Conservation (phyloP, 2,329 filamentous ascomycete species). For the Apiospora arundinis region DNA sequence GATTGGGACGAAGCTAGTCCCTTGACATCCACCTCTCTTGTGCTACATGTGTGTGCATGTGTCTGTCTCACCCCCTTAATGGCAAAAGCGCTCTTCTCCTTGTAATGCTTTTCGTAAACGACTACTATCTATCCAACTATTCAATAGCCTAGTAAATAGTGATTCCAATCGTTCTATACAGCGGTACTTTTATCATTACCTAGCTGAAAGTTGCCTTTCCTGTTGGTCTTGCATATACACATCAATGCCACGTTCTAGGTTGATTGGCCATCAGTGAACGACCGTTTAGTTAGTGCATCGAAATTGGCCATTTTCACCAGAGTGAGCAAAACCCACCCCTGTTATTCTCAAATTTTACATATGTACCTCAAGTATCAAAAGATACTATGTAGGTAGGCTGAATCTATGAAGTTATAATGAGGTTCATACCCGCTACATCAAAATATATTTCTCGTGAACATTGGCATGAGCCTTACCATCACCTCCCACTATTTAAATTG, state of each 20-base stretch:
- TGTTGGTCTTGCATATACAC: not conserved
- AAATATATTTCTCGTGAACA: not conserved
- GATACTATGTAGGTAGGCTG: not conserved
- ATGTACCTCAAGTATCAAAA: no score
- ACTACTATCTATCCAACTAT: no score
- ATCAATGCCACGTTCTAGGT: not conserved
- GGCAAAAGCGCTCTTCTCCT: no score
- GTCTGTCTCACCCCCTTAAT: no score
- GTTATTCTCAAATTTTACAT: not conserved
- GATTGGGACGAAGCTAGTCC: not conserved
- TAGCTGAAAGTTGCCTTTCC: not conserved
- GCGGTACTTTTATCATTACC: no score
- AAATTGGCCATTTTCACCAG: not conserved
- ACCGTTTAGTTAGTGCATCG: not conserved
- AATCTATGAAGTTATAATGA: not conserved
- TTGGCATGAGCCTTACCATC: not conserved
- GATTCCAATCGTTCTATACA: no score
- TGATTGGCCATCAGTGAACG: not conserved
- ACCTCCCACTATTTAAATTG: not conserved
- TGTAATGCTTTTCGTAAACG: no score
- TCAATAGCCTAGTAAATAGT: no score
- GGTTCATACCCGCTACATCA: not conserved
- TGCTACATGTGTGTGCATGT: not conserved
- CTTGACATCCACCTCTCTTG: not conserved
- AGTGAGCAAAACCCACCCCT: not conserved